A percentile compares a stretch with the other conserved stretches of the same genome.
These are phyloP conservation scores for Macrophomina pseudophaseolina DNA, from an alignment of 2,329 filamentous ascomycete species.

Conservation along the genomic window DNA sequence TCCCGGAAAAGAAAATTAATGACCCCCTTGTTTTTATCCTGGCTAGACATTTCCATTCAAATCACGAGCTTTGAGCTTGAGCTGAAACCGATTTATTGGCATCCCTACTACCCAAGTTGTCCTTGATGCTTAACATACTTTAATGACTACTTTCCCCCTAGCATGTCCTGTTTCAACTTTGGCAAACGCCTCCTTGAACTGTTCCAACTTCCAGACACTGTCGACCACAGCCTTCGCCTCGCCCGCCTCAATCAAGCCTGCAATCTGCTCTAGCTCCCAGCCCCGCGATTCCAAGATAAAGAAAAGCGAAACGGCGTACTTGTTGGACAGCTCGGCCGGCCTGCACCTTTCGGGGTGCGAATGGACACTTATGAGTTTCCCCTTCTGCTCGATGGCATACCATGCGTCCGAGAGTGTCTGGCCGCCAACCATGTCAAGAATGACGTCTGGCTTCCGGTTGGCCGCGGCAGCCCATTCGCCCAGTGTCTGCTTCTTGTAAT, in stretches of 20 bases:
- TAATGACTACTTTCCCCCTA: constrained; percentile 47
- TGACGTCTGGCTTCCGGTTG: constrained; percentile 44
- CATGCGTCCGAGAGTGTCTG: constrained; percentile 46
- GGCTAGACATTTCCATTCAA: no score
- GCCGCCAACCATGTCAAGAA: constrained; percentile 50
- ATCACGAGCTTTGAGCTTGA: no score
- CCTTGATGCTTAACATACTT: neutral
- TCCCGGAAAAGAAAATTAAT: no score
- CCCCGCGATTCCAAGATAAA: constrained; percentile 48
- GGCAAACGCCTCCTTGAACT: constrained; percentile 44
- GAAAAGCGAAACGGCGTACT: constrained; percentile 41
- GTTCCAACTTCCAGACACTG: constrained; percentile 47
- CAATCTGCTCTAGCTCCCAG: constrained; percentile 42
- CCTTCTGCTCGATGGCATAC: constrained; percentile 44
- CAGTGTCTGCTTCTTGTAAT: constrained; percentile 38
- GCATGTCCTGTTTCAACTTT: constrained; percentile 43
- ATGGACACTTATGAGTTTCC: constrained; percentile 45
- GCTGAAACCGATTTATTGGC: no score
- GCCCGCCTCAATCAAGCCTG: constrained; percentile 44
- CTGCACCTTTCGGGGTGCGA: constrained; percentile 29
- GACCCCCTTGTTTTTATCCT: no score
- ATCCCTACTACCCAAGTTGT: no score
- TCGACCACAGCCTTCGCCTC: constrained; percentile 43
- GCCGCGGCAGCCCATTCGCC: constrained; percentile 36
- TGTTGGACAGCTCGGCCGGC: constrained; percentile 33